Conservation (phyloP, 2,329 filamentous ascomycete species). For the Davidsoniella eucalypti region DNA sequence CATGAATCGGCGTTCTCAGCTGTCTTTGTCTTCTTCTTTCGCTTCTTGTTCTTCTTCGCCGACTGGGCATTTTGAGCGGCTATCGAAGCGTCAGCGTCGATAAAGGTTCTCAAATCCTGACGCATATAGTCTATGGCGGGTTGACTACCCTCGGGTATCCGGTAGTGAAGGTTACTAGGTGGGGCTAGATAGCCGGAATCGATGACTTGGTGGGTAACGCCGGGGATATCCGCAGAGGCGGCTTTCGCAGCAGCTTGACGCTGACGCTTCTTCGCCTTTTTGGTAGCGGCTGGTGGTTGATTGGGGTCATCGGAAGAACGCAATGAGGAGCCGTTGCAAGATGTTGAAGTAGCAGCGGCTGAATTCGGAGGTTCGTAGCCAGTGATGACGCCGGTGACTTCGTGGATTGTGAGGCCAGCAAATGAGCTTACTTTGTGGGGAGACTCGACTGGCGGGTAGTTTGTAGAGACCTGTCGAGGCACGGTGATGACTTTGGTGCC, state of each 20-base stretch:
- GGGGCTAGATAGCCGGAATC: background rate
- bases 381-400: background rate
- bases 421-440: constrained; percentile 14
- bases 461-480: constrained; percentile 34
- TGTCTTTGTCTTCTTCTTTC: constrained; percentile 42
- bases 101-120: constrained; percentile 24
- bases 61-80: background rate
- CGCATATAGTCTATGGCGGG: background rate
- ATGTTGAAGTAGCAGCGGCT: background rate
- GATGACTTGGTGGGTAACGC: background rate
- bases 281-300: constrained; percentile 53
- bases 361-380: background rate
- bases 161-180: background rate
- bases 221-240: constrained; percentile 8
- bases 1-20: constrained; percentile 14
- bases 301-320: constrained; percentile 19
- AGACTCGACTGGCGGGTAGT: constrained; percentile 36
- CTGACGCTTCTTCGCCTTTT: constrained; percentile 76
- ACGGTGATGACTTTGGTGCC: constrained; percentile 53
- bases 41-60: constrained; percentile 49
- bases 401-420: too few species aligned
- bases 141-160: background rate
- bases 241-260: constrained; percentile 39
- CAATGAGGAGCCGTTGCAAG: constrained; percentile 20
- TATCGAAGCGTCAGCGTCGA: background rate